Conservation (phyloP, 495 filamentous ascomycete species). For the Penicillium subrubescens region DNA sequence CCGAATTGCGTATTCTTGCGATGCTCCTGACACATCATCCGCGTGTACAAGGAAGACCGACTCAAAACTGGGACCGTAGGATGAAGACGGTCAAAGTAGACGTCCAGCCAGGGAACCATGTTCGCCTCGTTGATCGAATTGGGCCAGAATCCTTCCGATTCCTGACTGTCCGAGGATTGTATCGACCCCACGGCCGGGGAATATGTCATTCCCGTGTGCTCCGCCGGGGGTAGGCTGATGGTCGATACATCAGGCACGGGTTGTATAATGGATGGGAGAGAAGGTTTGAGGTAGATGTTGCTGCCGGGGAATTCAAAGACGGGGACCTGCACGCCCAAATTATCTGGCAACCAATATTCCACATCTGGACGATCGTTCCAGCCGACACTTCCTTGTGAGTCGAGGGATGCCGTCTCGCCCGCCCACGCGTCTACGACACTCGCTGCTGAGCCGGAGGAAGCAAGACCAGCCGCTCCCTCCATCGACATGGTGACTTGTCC, state of each 20-base stretch:
- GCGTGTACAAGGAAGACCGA: constrained; percentile 62
- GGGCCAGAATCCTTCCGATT: constrained; percentile 35
- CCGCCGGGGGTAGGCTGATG: constrained; percentile 24
- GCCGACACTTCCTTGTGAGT: constrained; percentile 27
- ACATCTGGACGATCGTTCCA: constrained; percentile 40
- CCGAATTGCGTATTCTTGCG: constrained; percentile 69
- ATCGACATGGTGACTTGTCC: constrained; percentile 27
- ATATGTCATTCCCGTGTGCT: constrained; percentile 25
- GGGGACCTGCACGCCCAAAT: constrained; percentile 35
- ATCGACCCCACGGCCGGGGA: constrained; percentile 24
- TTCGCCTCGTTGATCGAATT: constrained; percentile 42
- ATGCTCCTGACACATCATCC: constrained; percentile 62
- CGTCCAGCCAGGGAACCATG: constrained; percentile 67
- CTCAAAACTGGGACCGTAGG: constrained; percentile 78
- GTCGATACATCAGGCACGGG: constrained; percentile 22
- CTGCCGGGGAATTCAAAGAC: constrained; percentile 44
- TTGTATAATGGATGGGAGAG: constrained; percentile 45
- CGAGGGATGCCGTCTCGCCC: constrained; percentile 26
- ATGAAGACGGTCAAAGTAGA: constrained; percentile 83
- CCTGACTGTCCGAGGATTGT: constrained; percentile 21
- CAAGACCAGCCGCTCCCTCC: constrained; percentile 23
- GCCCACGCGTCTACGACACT: constrained; percentile 27
- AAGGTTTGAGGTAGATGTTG: constrained; percentile 42
- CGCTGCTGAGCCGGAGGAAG: constrained; percentile 21
- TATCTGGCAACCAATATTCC: constrained; percentile 48